Evolutionary conservation across 2,329 filamentous ascomycete species (phyloP), one percentile per base, ranked within the genome.

Genomic region (Teratosphaeria nubilosa): DNA sequence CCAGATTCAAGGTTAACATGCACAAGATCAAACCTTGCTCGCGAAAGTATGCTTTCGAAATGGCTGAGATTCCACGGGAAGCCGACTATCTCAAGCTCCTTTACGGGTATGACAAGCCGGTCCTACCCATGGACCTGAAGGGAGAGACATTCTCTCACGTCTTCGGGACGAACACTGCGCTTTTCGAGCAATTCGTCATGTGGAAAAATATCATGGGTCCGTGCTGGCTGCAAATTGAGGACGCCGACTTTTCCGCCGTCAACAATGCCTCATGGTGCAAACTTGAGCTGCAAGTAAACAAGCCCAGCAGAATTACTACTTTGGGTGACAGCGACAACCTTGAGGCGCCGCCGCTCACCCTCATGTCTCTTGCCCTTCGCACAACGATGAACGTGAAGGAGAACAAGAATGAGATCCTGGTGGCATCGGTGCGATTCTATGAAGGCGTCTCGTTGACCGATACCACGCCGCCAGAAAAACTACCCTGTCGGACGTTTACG

Each of bases 201-300:
- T 96, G 91, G 88, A 97, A 96, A 76, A 95, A 96, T 70, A 89
- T 99, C 66, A 99, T 96, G 92, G 94, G 94, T 1, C 94, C 94
- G 31, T 97, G 94, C 72, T 99, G 94, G 94, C 82, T 99, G 52
- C 91, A 87, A 70, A 94, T 99, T 57, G 82, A 91, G 64, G 86
- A 88, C 64, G 88, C 88, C 31, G 86, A 96, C 71, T 96, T 95
- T 70, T 81, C 82, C 20, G 80, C 87, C 5, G 80, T 97, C 64
- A 92, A 90, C 73, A 96, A 96, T 66, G 88, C 91, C 11, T 99
- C 94, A 0, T 94, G 95, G 82, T 96, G 94, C 79, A 97, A 96
- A 74, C 83, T 99, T 11, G 94, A 99, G 74, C 85, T 95, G 54
- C 82, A 88, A 66, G 87, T 91, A 53, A 81, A 83, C 37, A 87